Conservation (phyloP, 2,329 filamentous ascomycete species). For the Colletotrichum lentis region DNA sequence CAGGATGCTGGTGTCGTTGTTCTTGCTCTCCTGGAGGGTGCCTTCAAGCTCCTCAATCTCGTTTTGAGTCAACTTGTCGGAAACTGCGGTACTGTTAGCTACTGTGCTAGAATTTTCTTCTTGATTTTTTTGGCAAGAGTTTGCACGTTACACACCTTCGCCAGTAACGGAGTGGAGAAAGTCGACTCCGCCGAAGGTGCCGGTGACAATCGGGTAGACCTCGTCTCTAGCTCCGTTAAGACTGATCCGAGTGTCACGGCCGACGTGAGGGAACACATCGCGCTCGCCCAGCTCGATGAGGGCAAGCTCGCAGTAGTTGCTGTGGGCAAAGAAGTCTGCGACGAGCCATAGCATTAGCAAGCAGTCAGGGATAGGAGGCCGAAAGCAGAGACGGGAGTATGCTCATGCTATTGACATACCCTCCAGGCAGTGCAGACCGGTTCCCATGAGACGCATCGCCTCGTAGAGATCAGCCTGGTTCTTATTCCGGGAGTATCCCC, state of each 20-base stretch:
- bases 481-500: constrained; percentile 71
- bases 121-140: background rate
- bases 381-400: background rate
- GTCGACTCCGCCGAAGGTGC: constrained; percentile 93
- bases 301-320: constrained; percentile 89
- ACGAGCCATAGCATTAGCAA: constrained; percentile 8
- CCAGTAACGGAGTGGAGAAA: constrained; percentile 88
- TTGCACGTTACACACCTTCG: constrained; percentile 56
- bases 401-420: constrained; percentile 51
- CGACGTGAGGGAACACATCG: constrained; percentile 87
- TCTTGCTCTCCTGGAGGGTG: constrained; percentile 72
- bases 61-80: constrained; percentile 89
- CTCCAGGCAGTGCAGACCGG: constrained; percentile 88
- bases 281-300: constrained; percentile 85
- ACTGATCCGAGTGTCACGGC: constrained; percentile 73
- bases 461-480: constrained; percentile 85
- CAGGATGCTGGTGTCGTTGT: constrained; percentile 75
- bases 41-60: constrained; percentile 89
- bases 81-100: constrained; percentile 60
- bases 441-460: constrained; percentile 84
- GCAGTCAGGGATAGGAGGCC: constrained; percentile 2
- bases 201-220: constrained; percentile 86
- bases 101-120: background rate
- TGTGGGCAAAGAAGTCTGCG: constrained; percentile 86
- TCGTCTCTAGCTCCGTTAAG: constrained; percentile 70